Percentiles rank a stretch among this genome's conserved stretches.
phyloP scores from a whole-genome alignment of 768 basidiomycete species.

The Tricholoma terreum region DNA sequence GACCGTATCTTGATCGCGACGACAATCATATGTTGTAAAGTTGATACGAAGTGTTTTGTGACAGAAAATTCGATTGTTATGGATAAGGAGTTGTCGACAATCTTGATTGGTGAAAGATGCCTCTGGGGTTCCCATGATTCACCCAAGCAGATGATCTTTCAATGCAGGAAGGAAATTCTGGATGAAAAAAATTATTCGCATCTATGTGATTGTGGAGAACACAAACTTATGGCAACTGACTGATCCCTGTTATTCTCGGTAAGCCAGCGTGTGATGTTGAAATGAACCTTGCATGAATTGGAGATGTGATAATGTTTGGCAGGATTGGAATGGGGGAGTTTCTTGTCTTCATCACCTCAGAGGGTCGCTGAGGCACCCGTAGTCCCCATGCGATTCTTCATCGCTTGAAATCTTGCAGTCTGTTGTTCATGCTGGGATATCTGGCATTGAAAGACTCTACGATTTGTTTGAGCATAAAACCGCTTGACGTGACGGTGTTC shows the following conservation, averaged over 20 bases:
- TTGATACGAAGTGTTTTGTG: too few species aligned
- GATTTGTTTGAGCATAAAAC: background rate
- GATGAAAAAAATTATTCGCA: background rate
- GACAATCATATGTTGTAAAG: too few species aligned
- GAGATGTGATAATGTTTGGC: background rate
- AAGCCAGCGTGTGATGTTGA: background rate
- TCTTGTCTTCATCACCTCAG: background rate
- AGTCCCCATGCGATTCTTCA: background rate
- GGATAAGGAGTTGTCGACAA: too few species aligned
- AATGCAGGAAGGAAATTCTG: constrained; percentile 26
- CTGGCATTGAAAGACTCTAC: background rate
- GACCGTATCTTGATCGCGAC: too few species aligned
- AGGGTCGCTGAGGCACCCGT: background rate
- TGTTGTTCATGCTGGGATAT: background rate
- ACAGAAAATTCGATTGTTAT: too few species aligned
- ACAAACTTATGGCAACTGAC: background rate
- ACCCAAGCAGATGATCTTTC: constrained; percentile 24
- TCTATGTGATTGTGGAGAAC: too few species aligned
- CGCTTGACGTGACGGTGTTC: too few species aligned
- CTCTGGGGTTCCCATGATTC: constrained; percentile 7
- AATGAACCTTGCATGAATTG: background rate
- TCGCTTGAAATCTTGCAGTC: background rate
- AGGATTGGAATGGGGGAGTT: background rate
- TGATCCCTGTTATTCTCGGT: background rate
- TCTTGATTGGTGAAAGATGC: background rate